Base-by-base conservation (phyloP, 192 early-diverging fungal species). In the Podila horticola region DNA sequence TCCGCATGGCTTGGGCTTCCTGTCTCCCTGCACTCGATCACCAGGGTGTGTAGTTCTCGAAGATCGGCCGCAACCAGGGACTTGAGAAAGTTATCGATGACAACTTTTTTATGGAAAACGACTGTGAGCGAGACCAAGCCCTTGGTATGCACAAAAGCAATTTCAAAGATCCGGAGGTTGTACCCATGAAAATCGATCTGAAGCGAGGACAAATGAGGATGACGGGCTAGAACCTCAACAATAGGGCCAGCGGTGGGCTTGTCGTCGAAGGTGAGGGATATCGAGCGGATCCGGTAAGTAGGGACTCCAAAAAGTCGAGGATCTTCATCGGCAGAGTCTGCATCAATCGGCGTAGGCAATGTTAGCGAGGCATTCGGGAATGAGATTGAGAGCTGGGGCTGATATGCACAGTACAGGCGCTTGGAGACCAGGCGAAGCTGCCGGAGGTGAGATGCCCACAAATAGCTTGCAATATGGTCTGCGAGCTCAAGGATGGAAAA, bases 401-500 rank as follows among this genome's bases (percentile, higher is more conserved):
- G 52, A 51, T 65, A 70, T 17, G 68, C 33, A 12, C 11, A 2
- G 38, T 60, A 58, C 24, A 76, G 26, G 2, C 41, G 30, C 34
- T 63, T 69, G 50, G 62, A 70, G 57, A 76, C 50, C 0, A 61
- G 57, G 13, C 49, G 10, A 9, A 70, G 74, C 29, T n/a, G 57
- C 8, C 17, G 13, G 3, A 17, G 61, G 8, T 70, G 34, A 0
- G 28, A 30, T n/a, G 74, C 62, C 58, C 68, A 29, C 15, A 76
- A 57, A 22, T 61, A 76, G 7, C 17, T 13, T 2, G 28, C 45
- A 30, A 76, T 61, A 49, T 34, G 31, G 13, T 51, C 49, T 10
- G 48, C 48, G 2, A 76, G 57, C 26, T 76, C 74, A 5, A 68
- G 74, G 33, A 76, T 66, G 10, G 74, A 75, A 31, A 75, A 75